Conservation (phyloP, 805 yeast species). For the Yamadazyma sp. region DNA sequence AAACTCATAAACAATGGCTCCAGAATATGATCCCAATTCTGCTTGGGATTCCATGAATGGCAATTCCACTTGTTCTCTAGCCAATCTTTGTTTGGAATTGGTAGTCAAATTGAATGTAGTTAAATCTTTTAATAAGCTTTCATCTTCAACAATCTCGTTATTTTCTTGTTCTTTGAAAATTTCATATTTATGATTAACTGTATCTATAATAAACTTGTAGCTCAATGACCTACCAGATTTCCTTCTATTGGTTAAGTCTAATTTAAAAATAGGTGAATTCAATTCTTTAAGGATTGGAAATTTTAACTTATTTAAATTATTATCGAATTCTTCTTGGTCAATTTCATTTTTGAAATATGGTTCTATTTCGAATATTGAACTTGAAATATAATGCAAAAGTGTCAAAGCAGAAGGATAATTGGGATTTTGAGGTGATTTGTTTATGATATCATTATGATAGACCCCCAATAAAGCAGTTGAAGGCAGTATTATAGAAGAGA, state of each 20-base stretch:
- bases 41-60: slow-evolving; percentile 92
- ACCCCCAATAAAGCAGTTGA: slow-evolving; percentile 29
- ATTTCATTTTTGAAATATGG: slow-evolving; percentile 33
- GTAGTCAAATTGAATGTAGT: slow-evolving; percentile 87
- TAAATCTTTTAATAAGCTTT: slow-evolving; percentile 59
- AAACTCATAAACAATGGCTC: slow-evolving; percentile 93
- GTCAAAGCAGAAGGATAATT: slow-evolving; percentile 53
- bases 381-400: slow-evolving; percentile 67
- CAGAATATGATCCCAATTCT: slow-evolving; percentile 59
- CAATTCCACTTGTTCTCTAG: slow-evolving; percentile 79
- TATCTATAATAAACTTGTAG: slow-evolving; percentile 53
- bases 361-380: slow-evolving; percentile 61
- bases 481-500: slow-evolving; percentile 45
- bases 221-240: slow-evolving; percentile 78
- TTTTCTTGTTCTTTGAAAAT: slow-evolving; percentile 24
- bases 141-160: slow-evolving; percentile 36
- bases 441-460: slow-evolving; percentile 29
- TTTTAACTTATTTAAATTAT: slow-evolving; percentile 33
- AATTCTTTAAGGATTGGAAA: slow-evolving; percentile 45
- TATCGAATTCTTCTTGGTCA: slow-evolving; percentile 51
- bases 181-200: slow-evolving; percentile 41
- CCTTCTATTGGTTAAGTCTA: slow-evolving; percentile 64
- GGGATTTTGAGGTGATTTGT: slow-evolving; percentile 17
- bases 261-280: slow-evolving; percentile 45
- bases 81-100: slow-evolving; percentile 68